A percentile compares a stretch with the other conserved stretches of the same genome.
Evolutionary conservation across 306 rosid genomes (phyloP).

Genomic region (Cicer judaicum): DNA sequence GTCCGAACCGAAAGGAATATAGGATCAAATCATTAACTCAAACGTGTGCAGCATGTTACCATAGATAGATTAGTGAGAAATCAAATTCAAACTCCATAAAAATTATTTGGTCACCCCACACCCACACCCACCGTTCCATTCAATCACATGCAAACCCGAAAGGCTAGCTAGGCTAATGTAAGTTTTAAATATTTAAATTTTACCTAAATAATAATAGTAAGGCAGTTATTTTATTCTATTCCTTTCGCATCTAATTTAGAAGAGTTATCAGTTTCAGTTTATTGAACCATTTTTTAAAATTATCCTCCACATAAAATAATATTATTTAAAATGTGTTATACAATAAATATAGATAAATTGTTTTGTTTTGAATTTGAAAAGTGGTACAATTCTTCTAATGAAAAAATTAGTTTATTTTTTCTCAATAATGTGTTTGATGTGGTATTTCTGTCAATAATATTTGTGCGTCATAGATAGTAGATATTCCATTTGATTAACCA

Average conservation of each 20-base stretch:
- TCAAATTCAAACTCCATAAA: slow-evolving; percentile 3
- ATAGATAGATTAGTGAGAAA: not conserved
- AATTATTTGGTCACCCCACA: slow-evolving; percentile 5
- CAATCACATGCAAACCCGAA: not conserved
- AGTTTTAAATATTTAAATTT: not conserved
- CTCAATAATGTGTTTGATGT: no score
- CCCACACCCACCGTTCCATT: no score
- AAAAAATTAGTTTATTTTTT: no score
- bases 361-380: no score
- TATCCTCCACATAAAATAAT: no score
- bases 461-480: not conserved
- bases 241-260: not conserved
- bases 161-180: not conserved
- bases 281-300: not conserved
- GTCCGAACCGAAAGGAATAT: not conserved
- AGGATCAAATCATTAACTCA: not conserved
- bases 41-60: not conserved
- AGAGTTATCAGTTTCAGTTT: not conserved
- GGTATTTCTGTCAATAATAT: no score
- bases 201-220: no score
- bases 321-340: no score
- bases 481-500: slow-evolving; percentile 39
- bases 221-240: not conserved
- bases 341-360: no score
- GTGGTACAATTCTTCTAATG: no score